These are phyloP conservation scores for Tuber aestivum DNA, from an alignment of 495 filamentous ascomycete genomes.

Conservation along the genomic window DNA sequence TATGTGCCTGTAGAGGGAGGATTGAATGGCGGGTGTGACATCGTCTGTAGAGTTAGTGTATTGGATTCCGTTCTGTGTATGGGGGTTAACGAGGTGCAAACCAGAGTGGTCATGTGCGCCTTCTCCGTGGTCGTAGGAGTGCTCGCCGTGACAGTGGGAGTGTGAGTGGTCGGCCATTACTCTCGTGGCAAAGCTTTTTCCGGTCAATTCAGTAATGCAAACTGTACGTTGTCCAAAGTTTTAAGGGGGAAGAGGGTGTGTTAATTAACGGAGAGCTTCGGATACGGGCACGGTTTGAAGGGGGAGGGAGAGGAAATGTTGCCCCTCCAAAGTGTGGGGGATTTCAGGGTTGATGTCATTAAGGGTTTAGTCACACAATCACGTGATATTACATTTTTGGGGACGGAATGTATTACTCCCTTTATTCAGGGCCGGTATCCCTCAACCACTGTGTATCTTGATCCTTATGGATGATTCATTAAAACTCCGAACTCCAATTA, in stretches of 20 bases:
- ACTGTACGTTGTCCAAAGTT: neutral
- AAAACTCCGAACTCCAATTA: constrained; percentile 2
- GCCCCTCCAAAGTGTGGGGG: neutral
- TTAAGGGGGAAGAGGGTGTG: neutral
- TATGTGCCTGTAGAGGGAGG: constrained; percentile 82
- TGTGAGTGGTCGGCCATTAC: constrained; percentile 32
- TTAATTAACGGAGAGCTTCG: neutral
- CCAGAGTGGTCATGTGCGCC: constrained; percentile 46
- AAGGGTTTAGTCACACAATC: neutral
- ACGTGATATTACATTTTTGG: neutral
- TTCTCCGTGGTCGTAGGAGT: constrained; percentile 43
- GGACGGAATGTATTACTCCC: neutral
- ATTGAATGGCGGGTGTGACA: constrained; percentile 79
- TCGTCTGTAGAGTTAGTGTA: constrained; percentile 66
- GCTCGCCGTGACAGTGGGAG: constrained; percentile 35
- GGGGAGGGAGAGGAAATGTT: neutral
- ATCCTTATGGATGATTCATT: neutral
- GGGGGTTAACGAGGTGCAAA: constrained; percentile 6
- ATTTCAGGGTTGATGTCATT: constrained; percentile 4
- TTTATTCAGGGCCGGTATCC: neutral
- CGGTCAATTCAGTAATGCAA: neutral
- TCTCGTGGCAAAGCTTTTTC: neutral
- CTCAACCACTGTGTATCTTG: neutral
- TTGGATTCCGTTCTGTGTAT: constrained; percentile 2
- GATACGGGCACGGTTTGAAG: neutral